phyloP scores from a whole-genome alignment of 2,329 filamentous ascomycete species.

The Aspergillus hiratsukae region DNA sequence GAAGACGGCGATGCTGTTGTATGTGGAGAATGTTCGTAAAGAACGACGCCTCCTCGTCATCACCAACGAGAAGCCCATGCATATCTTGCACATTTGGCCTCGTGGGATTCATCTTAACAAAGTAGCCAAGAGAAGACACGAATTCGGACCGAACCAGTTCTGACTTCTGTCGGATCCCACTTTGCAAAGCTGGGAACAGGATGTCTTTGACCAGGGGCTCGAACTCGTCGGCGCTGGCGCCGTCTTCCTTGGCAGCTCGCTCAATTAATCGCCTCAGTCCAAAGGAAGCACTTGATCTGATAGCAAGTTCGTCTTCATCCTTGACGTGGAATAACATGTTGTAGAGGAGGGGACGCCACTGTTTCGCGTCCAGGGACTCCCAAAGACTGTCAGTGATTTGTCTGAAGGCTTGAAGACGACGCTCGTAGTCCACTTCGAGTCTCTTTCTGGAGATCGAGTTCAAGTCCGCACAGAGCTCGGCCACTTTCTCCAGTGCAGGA shows the following conservation, averaged over 20 bases:
- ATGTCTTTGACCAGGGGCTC: slow-evolving; percentile 60
- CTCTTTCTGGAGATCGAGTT: slow-evolving; percentile 71
- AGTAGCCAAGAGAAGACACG: slow-evolving; percentile 70
- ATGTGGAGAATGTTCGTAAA: slow-evolving; percentile 92
- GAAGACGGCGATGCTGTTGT: slow-evolving; percentile 77
- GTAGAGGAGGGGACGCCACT: slow-evolving; percentile 84
- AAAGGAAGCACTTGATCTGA: slow-evolving; percentile 77
- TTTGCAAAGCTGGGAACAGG: slow-evolving; percentile 70
- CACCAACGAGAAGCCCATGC: slow-evolving; percentile 60
- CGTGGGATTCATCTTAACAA: slow-evolving; percentile 65
- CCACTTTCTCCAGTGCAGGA: slow-evolving; percentile 56
- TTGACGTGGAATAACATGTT: slow-evolving; percentile 86
- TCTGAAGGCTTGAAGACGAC: slow-evolving; percentile 71
- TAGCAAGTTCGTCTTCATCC: slow-evolving; percentile 81
- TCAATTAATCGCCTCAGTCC: slow-evolving; percentile 74
- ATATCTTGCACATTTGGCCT: slow-evolving; percentile 73
- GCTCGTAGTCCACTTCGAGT: slow-evolving; percentile 83
- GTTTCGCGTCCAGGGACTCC: slow-evolving; percentile 57
- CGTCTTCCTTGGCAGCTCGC: slow-evolving; percentile 47
- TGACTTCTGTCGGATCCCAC: slow-evolving; percentile 70
- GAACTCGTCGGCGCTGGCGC: slow-evolving; percentile 40
- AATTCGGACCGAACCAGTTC: slow-evolving; percentile 83
- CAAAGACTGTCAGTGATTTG: slow-evolving; percentile 63
- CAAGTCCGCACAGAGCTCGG: slow-evolving; percentile 68
- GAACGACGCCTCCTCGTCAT: slow-evolving; percentile 79